Evolutionary conservation across 2,329 filamentous ascomycete genomes (phyloP), one percentile per base, ranked within the genome.

Genomic region (Samsoniella hepiali): DNA sequence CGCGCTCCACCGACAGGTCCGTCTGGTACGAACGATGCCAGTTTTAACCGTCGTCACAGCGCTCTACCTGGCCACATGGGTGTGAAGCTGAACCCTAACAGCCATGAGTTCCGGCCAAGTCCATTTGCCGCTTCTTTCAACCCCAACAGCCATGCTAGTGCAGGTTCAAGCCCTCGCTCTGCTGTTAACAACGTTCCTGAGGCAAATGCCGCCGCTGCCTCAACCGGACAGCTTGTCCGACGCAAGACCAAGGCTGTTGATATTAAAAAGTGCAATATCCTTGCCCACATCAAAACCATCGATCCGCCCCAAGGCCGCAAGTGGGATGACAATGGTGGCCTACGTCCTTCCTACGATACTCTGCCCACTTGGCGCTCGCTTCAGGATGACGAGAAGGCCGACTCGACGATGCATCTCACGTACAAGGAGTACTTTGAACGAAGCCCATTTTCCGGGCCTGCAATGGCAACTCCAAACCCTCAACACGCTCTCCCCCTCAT

Each of bases 331-430:
- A 96, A 95, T 71, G 89, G 88, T 54, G 93, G 92, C n/a, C 85
- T 97, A 60, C 89, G 90, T 44, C 89, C 90, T 34, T 88, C 94
- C 4, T 97, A 89, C 75, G 89, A 92, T 69, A 98, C 95, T 1
- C 81, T 83, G 11, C 93, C 93, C 0, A 93, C 89, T 0, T 99
- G 95, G 94, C 88, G 90, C 65, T 86, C 88, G 65, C 77, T 87
- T 31, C 79, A 86, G 56, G 87, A 88, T 27, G 89, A 91, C 67
- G 91, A 96, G 67, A 91, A 90, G 70, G 72, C 79, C 0, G 84
- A 87, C 42, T 87, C 85, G 1, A 86, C 83, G 1, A 88, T 88
- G 81, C 80, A 78, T 66, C 70, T 87, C 70, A 91, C 86, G 0
- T 96, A 93, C 74, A 84, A 86, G 58, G 86, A 94, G 69, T 87